Percentiles rank a stretch among this genome's conserved stretches.
Evolutionary conservation across 2,329 filamentous ascomycete genomes (phyloP).

Genomic region (Gaeumannomyces tritici): DNA sequence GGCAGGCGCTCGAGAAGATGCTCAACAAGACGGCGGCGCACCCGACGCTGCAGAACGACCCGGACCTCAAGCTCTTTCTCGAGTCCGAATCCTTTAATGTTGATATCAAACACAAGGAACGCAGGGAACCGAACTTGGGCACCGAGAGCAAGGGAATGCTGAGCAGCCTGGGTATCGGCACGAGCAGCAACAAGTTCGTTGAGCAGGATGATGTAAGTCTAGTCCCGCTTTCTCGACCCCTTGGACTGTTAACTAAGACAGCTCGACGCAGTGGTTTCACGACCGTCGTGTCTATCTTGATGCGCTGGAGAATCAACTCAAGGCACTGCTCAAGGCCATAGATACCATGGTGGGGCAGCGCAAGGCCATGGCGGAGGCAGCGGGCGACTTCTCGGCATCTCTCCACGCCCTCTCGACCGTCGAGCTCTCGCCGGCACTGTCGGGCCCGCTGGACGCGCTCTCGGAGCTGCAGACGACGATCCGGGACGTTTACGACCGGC

Average conservation of each 20-base stretch:
- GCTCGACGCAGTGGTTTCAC: constrained; percentile 81
- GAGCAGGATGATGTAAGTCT: constrained; percentile 85
- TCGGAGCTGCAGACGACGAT: constrained; percentile 93
- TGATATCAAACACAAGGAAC: constrained; percentile 96
- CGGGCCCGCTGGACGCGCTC: constrained; percentile 79
- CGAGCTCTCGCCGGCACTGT: constrained; percentile 81
- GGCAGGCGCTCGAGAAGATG: constrained; percentile 93
- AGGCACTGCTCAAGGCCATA: constrained; percentile 83
- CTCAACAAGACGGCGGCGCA: constrained; percentile 90
- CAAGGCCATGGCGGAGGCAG: constrained; percentile 87
- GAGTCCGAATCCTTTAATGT: constrained; percentile 95
- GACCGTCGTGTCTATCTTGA: constrained; percentile 93
- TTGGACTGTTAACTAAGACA: background rate
- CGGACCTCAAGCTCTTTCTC: constrained; percentile 88
- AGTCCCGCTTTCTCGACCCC: background rate
- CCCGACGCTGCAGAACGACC: constrained; percentile 83
- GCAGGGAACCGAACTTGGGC: constrained; percentile 72
- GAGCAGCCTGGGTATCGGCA: constrained; percentile 68
- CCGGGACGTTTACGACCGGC: constrained; percentile 87
- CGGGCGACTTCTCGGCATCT: constrained; percentile 85
- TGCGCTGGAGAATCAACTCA: constrained; percentile 83
- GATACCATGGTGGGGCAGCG: constrained; percentile 87
- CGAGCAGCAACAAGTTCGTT: constrained; percentile 80
- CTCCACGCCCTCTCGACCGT: constrained; percentile 89
- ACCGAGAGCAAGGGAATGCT: constrained; percentile 86